Conservation (phyloP, 768 basidiomycete species). For the Auricularia cornea region DNA sequence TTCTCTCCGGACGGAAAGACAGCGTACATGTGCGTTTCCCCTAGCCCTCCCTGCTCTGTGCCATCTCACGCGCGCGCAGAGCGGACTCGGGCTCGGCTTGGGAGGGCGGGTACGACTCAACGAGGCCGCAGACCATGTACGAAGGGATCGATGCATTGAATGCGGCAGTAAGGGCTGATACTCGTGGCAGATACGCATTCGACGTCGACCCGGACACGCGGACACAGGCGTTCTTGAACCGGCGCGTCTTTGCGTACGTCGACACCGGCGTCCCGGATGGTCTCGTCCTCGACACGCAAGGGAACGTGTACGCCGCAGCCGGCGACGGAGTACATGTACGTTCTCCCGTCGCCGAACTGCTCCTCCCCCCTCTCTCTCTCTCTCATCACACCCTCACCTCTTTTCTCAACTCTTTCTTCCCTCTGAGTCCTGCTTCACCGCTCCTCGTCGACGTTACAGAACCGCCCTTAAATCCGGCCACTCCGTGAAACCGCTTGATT, state of each 20-base stretch:
- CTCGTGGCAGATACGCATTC: constrained; percentile 46
- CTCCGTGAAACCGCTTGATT: neutral
- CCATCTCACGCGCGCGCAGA: neutral
- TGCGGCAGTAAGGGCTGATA: too few relatives aligned
- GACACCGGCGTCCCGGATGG: constrained; percentile 65
- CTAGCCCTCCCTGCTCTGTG: neutral
- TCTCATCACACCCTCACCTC: neutral
- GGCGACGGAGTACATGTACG: constrained; percentile 61
- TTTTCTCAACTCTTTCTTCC: too few relatives aligned
- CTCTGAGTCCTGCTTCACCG: too few relatives aligned
- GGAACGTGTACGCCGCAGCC: constrained; percentile 59
- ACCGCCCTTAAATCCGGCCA: too few relatives aligned
- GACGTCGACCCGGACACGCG: constrained; percentile 44
- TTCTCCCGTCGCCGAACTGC: too few relatives aligned
- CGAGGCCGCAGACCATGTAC: constrained; percentile 53
- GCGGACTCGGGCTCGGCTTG: constrained; percentile 1
- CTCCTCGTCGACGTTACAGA: too few relatives aligned
- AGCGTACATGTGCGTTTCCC: constrained; percentile 48
- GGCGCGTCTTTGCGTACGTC: constrained; percentile 57
- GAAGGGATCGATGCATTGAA: too few relatives aligned
- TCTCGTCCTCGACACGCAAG: constrained; percentile 50
- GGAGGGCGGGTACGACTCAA: constrained; percentile 38
- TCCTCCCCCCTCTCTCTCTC: neutral
- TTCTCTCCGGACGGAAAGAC: constrained; percentile 56
- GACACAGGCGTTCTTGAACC: constrained; percentile 46